phyloP scores from a whole-genome alignment of 2,329 filamentous ascomycete genomes.

The Pseudogymnoascus verrucosus region DNA sequence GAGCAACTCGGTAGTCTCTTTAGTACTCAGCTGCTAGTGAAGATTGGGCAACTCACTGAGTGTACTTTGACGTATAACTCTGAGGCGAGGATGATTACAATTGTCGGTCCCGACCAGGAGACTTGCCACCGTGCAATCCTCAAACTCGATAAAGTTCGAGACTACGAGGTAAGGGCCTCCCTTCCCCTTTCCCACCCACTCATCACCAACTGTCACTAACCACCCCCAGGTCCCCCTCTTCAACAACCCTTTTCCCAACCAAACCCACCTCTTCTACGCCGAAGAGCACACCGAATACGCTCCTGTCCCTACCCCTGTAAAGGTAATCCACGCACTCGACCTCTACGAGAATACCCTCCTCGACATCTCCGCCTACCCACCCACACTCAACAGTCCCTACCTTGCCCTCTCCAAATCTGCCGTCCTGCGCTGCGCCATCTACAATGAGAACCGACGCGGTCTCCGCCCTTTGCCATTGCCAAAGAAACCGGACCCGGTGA shows the following conservation, averaged over 20 bases:
- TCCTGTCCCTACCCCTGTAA: conserved; percentile 16
- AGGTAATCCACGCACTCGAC: conserved; percentile 18
- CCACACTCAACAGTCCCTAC: background rate
- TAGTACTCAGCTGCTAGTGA: conserved; percentile 9
- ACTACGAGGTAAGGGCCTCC: conserved; percentile 20
- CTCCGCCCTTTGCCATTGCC: conserved; percentile 9
- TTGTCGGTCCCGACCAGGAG: conserved; percentile 15
- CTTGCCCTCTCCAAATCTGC: conserved; percentile 13
- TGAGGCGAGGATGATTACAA: conserved; percentile 15
- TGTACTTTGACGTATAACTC: conserved; percentile 18
- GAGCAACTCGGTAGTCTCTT: conserved; percentile 14
- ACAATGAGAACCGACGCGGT: background rate
- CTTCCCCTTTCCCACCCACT: background rate
- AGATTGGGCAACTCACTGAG: conserved; percentile 16
- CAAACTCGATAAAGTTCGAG: conserved; percentile 22
- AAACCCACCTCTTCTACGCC: conserved; percentile 21
- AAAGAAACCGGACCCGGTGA: conserved; percentile 12
- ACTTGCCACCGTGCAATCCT: conserved; percentile 13
- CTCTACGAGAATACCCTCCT: conserved; percentile 23
- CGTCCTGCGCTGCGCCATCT: conserved; percentile 18
- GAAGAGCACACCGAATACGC: conserved; percentile 18
- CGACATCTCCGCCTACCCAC: conserved; percentile 10
- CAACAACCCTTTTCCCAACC: background rate
- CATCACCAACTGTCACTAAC: background rate
- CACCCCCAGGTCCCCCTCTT: background rate